Conservation (phyloP, 164 flowering plant species). For the Chloranthus sessilifolius region DNA sequence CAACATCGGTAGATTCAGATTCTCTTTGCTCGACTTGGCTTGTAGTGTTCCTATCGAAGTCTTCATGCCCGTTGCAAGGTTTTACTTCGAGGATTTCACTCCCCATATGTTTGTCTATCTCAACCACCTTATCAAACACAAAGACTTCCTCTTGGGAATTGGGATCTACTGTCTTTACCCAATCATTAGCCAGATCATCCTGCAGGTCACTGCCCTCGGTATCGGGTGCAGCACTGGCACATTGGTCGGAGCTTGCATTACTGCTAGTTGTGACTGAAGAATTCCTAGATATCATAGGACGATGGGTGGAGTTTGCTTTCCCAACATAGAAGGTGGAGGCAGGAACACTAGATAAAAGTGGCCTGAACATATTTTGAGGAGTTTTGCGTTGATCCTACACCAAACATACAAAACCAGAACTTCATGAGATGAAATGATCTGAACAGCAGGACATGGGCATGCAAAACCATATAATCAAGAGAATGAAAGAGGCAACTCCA, state of each 20-base stretch:
- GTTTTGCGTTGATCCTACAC: slow-evolving; percentile 72
- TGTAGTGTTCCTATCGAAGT: slow-evolving; percentile 20
- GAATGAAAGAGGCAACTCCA: too few species aligned
- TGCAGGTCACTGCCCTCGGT: slow-evolving; percentile 62
- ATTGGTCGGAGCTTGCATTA: slow-evolving; percentile 80
- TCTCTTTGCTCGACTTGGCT: slow-evolving; percentile 21
- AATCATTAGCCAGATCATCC: slow-evolving; percentile 42
- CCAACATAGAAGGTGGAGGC: slow-evolving; percentile 74
- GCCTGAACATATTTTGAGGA: slow-evolving; percentile 95
- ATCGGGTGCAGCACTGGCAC: slow-evolving; percentile 53
- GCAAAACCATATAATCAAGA: not conserved
- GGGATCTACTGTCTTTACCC: slow-evolving; percentile 27
- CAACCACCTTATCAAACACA: slow-evolving; percentile 57
- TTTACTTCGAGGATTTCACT: slow-evolving; percentile 23
- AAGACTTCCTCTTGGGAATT: slow-evolving; percentile 55
- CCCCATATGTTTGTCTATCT: slow-evolving; percentile 22
- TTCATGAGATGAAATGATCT: not conserved
- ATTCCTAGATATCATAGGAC: slow-evolving; percentile 53
- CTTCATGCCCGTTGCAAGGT: slow-evolving; percentile 15
- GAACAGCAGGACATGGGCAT: not conserved
- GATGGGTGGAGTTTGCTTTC: slow-evolving; percentile 52
- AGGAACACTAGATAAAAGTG: slow-evolving; percentile 93
- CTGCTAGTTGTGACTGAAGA: slow-evolving; percentile 86
- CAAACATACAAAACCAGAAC: slow-evolving; percentile 1
- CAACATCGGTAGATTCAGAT: slow-evolving; percentile 20